phyloP scores from a whole-genome alignment of 306 rosid genomes.

The Cercis canadensis region DNA sequence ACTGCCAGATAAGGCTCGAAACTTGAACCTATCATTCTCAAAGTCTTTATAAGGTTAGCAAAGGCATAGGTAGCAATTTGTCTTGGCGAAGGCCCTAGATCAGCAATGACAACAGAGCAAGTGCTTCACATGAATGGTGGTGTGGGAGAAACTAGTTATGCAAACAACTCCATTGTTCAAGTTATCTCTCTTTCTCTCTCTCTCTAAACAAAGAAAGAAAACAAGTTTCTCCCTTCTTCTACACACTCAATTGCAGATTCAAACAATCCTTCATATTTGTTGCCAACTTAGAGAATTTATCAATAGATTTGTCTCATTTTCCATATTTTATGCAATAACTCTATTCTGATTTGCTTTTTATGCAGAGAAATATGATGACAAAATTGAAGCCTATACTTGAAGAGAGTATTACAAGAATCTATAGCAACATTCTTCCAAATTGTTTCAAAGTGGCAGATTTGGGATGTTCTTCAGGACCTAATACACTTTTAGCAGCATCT shows the following conservation, averaged over 20 bases:
- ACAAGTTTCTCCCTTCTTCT: too few species aligned
- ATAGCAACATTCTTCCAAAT: neutral
- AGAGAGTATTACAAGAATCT: slow-evolving; percentile 9
- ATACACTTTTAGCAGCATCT: neutral
- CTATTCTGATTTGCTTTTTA: neutral
- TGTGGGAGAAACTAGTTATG: neutral
- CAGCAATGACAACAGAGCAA: neutral
- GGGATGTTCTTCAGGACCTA: slow-evolving; percentile 43
- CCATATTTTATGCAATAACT: neutral
- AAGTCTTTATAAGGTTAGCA: too few species aligned
- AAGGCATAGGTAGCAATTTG: too few species aligned
- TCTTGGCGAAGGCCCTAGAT: too few species aligned
- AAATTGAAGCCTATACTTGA: slow-evolving; percentile 15
- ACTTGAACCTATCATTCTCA: too few species aligned
- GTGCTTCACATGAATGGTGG: slow-evolving; percentile 7
- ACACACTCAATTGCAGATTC: too few species aligned
- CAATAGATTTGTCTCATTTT: neutral
- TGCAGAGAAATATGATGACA: neutral
- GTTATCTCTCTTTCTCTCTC: neutral
- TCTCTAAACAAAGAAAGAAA: too few species aligned
- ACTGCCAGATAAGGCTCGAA: too few species aligned
- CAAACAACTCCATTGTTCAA: neutral
- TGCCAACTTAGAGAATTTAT: too few species aligned
- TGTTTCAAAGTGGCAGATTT: slow-evolving; percentile 43
- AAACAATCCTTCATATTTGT: too few species aligned